Evolutionary conservation across 2,329 filamentous ascomycete species (phyloP).

Genomic region (Fusarium mexicanum): DNA sequence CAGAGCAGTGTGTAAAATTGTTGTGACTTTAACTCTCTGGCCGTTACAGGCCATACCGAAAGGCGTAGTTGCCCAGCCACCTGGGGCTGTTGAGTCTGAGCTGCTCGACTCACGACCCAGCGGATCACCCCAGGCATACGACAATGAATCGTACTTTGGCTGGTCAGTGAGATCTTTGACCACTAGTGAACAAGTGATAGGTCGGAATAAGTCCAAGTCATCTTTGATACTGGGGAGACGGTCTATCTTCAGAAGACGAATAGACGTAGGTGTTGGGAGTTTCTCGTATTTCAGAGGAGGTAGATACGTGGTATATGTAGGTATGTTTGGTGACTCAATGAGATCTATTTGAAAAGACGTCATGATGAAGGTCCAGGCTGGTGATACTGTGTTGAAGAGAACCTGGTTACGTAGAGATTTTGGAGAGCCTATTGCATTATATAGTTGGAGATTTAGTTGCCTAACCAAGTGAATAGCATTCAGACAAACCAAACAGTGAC

Average conservation of each 20-base stretch:
- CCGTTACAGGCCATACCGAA: neutral
- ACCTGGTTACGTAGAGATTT: accelerated
- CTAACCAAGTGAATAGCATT: neutral
- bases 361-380: accelerated
- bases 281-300: neutral
- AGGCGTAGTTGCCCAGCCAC: neutral
- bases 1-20: neutral
- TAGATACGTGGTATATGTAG: neutral
- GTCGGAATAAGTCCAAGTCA: neutral
- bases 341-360: accelerated
- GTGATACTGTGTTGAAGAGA: neutral
- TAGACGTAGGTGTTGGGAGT: neutral
- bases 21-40: neutral
- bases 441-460: neutral
- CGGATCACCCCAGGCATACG: neutral
- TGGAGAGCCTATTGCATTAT: neutral
- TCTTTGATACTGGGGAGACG: neutral
- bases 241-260: neutral
- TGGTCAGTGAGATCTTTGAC: accelerated
- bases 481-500: accelerated
- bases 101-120: neutral
- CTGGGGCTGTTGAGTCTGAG: neutral
- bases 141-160: neutral
- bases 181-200: neutral
- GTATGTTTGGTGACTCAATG: neutral